Percentiles rank a stretch among this genome's conserved stretches.
These are phyloP conservation scores for Vanilla planifolia DNA, from an alignment of 106 monocot species.

Conservation along the genomic window DNA sequence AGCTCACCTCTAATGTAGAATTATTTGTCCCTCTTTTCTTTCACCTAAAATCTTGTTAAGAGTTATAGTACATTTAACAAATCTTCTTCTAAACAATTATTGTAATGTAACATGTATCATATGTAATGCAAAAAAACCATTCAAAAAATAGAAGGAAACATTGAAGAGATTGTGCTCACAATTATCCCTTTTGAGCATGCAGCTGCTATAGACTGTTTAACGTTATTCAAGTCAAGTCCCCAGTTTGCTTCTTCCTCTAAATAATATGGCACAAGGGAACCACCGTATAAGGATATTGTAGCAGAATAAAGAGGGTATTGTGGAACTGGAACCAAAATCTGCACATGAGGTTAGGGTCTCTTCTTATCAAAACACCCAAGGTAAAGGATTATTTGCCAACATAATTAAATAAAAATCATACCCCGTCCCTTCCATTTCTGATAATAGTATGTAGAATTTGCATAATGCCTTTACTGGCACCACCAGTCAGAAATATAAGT, in stretches of 20 bases:
- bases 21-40: too few species aligned
- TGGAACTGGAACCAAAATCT: conserved; percentile 98
- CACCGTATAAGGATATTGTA: conserved; percentile 81
- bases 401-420: conserved; percentile 18
- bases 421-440: conserved; percentile 91
- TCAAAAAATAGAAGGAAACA: too few species aligned
- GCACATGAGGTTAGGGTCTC: conserved; percentile 14
- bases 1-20: too few species aligned
- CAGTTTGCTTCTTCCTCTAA: conserved; percentile 94
- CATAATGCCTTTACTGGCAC: conserved; percentile 99
- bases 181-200: conserved; percentile 80
- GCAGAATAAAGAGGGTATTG: conserved; percentile 99
- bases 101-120: too few species aligned
- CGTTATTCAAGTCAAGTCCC: conserved; percentile 79
- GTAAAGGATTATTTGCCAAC: not conserved
- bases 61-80: too few species aligned
- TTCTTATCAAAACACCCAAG: not conserved
- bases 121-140: too few species aligned
- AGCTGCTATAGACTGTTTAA: conserved; percentile 48
- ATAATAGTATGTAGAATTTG: conserved; percentile 84
- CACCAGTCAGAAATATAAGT: conserved; percentile 94
- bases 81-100: too few species aligned
- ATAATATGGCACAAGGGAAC: conserved; percentile 92
- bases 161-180: conserved; percentile 34
- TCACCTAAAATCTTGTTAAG: too few species aligned